Base-by-base conservation (phyloP, 2,329 filamentous ascomycete genomes). In the Sclerotinia nivalis region DNA sequence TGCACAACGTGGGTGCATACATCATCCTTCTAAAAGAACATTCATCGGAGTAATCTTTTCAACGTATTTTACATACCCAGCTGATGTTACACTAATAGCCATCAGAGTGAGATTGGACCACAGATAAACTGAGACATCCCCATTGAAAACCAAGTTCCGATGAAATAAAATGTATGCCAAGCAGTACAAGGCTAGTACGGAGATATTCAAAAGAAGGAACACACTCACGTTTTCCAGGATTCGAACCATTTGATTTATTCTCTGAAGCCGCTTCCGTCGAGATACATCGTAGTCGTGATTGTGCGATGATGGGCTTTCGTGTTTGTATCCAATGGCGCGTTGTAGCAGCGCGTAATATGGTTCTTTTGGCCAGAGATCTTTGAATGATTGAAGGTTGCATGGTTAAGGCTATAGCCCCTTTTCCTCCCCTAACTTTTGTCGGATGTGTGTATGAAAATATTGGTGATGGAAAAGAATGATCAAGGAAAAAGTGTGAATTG, bases 321-420 rank as follows among this genome's bases (percentile, higher is more conserved):
- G 68, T 31, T 66, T 34, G 40, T 59, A 49, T 43, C 68, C 68
- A 66, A 69, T 54, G 12, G 61, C 68, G 61, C 47, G 47, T 64
- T 37, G 66, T 60, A 22, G 49, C 49, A 55, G 47, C 49, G 49
- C 59, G 67, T 37, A 43, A 18, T 43, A 56, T 45, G 34, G 28
- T 50, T 56, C 49, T 67, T 49, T 34, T 45, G 40, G 28, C 40
- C 25, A 59, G 40, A 43, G 50, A 43, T 54, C 22, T 22, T 50
- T 28, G 54, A 60, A 59, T n/a, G 22, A 43, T 28, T 55, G 59
- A 25, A 54, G 66, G 67, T 65, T 65, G 59, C 67, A 69, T 69
- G 37, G 59, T 64, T 56, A 54, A 55, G 8, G 18, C n/a, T 18
- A n/a, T 43, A 43, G 3, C 60, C 25, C 55, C 55, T 58, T 37